Percentiles rank a stretch among this genome's conserved stretches.
These are phyloP conservation scores for Pezizomycotina sp. DNA, from an alignment of 2,329 filamentous ascomycete genomes.

Conservation along the genomic window DNA sequence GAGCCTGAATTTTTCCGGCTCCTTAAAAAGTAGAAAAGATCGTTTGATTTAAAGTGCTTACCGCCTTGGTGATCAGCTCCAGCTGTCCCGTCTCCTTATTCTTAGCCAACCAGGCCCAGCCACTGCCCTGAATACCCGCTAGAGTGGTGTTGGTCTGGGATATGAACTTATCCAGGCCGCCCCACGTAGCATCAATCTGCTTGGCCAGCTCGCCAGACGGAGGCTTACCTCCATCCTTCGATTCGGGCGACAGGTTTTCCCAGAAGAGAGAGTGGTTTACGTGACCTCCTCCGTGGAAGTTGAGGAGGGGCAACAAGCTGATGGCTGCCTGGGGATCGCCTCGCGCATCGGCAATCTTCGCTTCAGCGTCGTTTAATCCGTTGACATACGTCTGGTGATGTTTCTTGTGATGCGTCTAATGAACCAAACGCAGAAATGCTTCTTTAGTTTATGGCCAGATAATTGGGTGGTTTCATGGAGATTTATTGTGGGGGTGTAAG, in stretches of 20 bases:
- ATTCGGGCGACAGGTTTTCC: slow-evolving; percentile 52
- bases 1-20: too few species aligned
- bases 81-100: slow-evolving; percentile 40
- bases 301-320: slow-evolving; percentile 42
- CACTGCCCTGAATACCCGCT: slow-evolving; percentile 44
- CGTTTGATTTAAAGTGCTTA: slow-evolving; percentile 30
- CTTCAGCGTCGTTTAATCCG: slow-evolving; percentile 63
- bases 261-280: slow-evolving; percentile 53
- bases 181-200: slow-evolving; percentile 31
- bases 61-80: slow-evolving; percentile 50
- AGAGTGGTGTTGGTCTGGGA: slow-evolving; percentile 42
- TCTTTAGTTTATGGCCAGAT: too few species aligned
- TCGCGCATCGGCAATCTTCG: slow-evolving; percentile 48
- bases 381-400: slow-evolving; percentile 92
- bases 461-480: too few species aligned
- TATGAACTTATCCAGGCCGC: slow-evolving; percentile 39
- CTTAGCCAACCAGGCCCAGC: slow-evolving; percentile 43
- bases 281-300: slow-evolving; percentile 51
- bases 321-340: slow-evolving; percentile 40
- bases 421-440: too few species aligned
- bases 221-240: slow-evolving; percentile 46
- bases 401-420: slow-evolving; percentile 64
- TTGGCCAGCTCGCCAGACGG: slow-evolving; percentile 36
- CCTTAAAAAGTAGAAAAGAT: too few species aligned
- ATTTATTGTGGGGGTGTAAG: too few species aligned